Conservation (phyloP, 495 filamentous ascomycete species). For the Neurospora discreta region DNA sequence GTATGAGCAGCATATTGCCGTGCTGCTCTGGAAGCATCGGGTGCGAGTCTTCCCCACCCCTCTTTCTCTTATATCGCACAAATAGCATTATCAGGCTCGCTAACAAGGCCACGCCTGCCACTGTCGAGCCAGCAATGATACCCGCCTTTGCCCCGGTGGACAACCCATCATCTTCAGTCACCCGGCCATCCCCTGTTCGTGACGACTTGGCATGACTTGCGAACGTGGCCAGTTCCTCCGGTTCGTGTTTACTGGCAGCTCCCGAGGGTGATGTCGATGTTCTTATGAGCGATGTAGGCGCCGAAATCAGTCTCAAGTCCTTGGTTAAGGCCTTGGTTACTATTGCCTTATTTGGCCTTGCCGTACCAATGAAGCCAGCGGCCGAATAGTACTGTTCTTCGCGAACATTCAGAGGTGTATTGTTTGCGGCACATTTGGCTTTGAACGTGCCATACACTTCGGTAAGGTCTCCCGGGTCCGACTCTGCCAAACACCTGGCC, state of each 20-base stretch:
- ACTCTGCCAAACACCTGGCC: constrained; percentile 28
- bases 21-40: constrained; percentile 22
- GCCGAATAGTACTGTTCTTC: constrained; percentile 25
- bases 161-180: constrained; percentile 1
- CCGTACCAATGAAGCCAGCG: constrained; percentile 9
- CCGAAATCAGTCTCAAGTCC: neutral
- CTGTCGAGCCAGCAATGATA: constrained; percentile 13
- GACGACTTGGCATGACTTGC: neutral
- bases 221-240: neutral
- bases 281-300: neutral
- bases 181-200: neutral
- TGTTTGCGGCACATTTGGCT: constrained; percentile 16
- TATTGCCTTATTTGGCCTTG: constrained; percentile 1
- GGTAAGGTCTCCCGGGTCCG: constrained; percentile 18
- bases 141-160: constrained; percentile 14
- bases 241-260: neutral
- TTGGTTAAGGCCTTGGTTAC: neutral
- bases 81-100: constrained; percentile 11
- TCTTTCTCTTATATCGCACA: constrained; percentile 12
- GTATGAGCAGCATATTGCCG: constrained; percentile 6
- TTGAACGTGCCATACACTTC: constrained; percentile 27
- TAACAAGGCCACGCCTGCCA: constrained; percentile 14
- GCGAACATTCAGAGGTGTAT: constrained; percentile 17
- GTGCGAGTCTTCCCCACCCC: constrained; percentile 19
- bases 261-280: neutral